Conservation (phyloP, 2,329 filamentous ascomycete genomes). For the Xylaria sp. region DNA sequence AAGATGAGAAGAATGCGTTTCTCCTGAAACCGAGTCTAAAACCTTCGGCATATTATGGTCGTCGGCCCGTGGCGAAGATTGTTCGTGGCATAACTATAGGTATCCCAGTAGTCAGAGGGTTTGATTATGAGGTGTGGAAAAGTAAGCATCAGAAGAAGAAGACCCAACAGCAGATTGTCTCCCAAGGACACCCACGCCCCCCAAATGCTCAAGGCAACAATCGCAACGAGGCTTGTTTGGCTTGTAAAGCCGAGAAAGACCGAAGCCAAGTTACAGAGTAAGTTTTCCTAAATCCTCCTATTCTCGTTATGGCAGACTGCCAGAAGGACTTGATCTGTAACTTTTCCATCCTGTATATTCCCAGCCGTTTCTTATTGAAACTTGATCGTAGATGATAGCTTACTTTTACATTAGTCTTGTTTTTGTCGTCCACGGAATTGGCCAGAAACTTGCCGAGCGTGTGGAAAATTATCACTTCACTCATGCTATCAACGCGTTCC, state of each 20-base stretch:
- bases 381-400: background rate
- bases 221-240: slow-evolving; percentile 56
- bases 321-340: background rate
- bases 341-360: background rate
- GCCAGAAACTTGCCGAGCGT: slow-evolving; percentile 92
- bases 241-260: slow-evolving; percentile 72
- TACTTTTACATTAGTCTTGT: slow-evolving; percentile 62
- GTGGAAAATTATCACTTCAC: slow-evolving; percentile 98
- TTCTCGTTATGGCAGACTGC: background rate
- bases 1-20: slow-evolving; percentile 79
- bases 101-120: slow-evolving; percentile 88
- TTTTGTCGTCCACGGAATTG: slow-evolving; percentile 93
- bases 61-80: slow-evolving; percentile 84
- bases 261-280: slow-evolving; percentile 78
- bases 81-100: slow-evolving; percentile 85
- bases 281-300: background rate
- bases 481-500: slow-evolving; percentile 91
- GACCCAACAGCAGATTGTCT: slow-evolving; percentile 44
- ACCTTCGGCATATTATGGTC: slow-evolving; percentile 85
- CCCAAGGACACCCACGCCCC: slow-evolving; percentile 44
- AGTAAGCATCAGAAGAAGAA: slow-evolving; percentile 68
- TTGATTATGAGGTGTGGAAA: slow-evolving; percentile 81
- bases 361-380: background rate
- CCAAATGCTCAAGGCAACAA: slow-evolving; percentile 43
- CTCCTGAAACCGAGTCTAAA: slow-evolving; percentile 86